These are phyloP conservation scores for Aspergillus pseudoterreus DNA, from an alignment of 2,329 filamentous ascomycete genomes.

Conservation along the genomic window DNA sequence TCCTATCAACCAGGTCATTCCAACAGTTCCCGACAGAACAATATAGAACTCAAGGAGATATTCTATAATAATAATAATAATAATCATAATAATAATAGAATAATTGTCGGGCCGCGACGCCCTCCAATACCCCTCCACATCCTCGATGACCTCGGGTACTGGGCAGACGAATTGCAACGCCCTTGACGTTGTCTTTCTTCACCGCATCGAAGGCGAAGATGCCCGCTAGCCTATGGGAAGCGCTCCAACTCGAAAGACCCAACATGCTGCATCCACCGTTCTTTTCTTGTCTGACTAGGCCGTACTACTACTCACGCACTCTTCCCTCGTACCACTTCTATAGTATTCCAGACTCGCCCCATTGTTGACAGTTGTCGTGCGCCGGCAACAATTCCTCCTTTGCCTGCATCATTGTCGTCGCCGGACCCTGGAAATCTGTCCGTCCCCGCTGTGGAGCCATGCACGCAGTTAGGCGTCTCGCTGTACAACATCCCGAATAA, in stretches of 20 bases:
- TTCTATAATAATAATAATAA: background rate
- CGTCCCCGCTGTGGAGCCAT: background rate
- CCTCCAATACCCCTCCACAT: background rate
- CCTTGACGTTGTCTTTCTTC: slow-evolving; percentile 17
- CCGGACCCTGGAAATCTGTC: background rate
- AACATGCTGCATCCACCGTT: background rate
- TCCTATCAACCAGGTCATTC: background rate
- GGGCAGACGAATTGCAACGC: background rate
- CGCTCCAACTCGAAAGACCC: background rate
- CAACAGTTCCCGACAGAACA: background rate
- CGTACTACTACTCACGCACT: too few relatives aligned
- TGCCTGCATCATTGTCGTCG: background rate
- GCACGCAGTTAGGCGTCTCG: background rate
- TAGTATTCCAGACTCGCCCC: background rate
- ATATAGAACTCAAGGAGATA: too few relatives aligned
- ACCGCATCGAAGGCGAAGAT: slow-evolving; percentile 27
- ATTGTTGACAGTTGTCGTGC: background rate
- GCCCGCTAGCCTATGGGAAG: slow-evolving; percentile 17
- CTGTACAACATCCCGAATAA: background rate
- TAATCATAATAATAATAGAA: too few relatives aligned
- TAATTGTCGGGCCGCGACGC: slow-evolving; percentile 8
- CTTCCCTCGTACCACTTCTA: background rate
- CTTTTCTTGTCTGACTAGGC: background rate
- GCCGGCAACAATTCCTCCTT: background rate
- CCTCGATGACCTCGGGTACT: slow-evolving; percentile 9